Base-by-base conservation (phyloP, 2,329 filamentous ascomycete genomes). In the Sporothrix dimorphospora region DNA sequence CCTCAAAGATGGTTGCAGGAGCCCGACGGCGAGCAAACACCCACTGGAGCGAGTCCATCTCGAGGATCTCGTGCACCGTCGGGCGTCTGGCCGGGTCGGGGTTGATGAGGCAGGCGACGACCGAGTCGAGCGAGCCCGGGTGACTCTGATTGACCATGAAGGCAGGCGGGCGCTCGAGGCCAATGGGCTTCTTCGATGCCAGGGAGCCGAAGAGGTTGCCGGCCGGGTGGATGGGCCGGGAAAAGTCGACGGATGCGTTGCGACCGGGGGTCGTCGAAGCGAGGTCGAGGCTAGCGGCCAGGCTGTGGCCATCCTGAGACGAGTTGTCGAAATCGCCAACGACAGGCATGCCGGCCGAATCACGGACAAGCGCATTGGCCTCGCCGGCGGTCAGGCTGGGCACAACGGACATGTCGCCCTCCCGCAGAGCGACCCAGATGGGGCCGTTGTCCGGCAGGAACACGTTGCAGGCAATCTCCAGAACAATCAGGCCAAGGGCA, bases 381-480 rank as follows among this genome's bases (percentile, higher is more conserved):
- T 87, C 91, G 76, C 91, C 94, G 84, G 90, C 95, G 1, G 94
- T 98, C 72, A 99, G 86, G 78, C 92, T 94, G 1, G 94, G 94
- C 16, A 98, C 88, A 76, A 95, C 93, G 72, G 92, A 94, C 79
- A 98, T 90, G 79, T 98, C 94, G 47, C 94, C 95, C 71, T 92
- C 92, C 66, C 96, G 90, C 63, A 99, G 87, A 65, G 93, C 93
- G 78, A 95, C 90, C 96, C 96, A 99, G 19, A 92, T 93, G 19
- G 90, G 88, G 61, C 96, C 96, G 76, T 98, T 97, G 78, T 98
- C 94, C 0, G 96, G 96, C 38, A 99, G 90, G 74, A 94, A 91
- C 68, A 97, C 94, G 78, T 99, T 99, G 75, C 92, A 94, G 34
- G 94, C 95, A 77, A 94, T 96, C 83, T 99, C 96, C 67, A 98